Base-by-base conservation (phyloP, 495 filamentous ascomycete species). In the Aspergillus sclerotiicarbonarius region DNA sequence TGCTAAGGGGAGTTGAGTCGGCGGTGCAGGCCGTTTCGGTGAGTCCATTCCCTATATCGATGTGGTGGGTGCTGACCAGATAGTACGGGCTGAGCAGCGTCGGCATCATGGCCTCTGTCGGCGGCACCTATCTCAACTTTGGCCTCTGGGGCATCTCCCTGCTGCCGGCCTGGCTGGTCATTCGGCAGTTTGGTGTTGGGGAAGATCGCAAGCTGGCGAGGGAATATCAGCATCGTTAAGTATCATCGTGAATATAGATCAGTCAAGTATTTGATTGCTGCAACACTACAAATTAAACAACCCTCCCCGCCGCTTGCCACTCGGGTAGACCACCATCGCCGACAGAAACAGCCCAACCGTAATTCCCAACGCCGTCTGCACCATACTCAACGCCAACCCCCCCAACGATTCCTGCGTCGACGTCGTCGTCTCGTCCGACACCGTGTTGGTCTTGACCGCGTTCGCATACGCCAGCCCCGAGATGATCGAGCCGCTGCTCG, bases 331-430 rank as follows among this genome's bases (percentile, higher is more conserved):
- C 32, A 96, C 73, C 59, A 96, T 64, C 5, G 90, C 90, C 41
- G 90, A 89, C 56, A 94, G 74, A 63, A 95, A 96, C 58, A 97
- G 66, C 1, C 92, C 92, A 3, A 96, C 90, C 2, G 91, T 92
- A 66, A 96, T 95, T n/a, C 90, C 92, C 65, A 96, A 94, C 1
- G 92, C 92, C 13, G 96, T 85, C 72, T 96, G 90, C 51, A 97
- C 88, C 76, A 98, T 94, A 25, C 82, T 87, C 60, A 88, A 90
- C 13, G 89, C 84, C 46, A 98, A 84, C 62, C 88, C 92, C 48
- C 90, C 87, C 15, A 92, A 88, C 31, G 75, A 77, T 13, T 67
- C 74, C 56, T 73, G 72, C 31, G 74, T 63, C 0, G 69, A 70
- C 59, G 76, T 57, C 12, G 66, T 57, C 10, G 71, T 79, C 53